A percentile compares a stretch with the other conserved stretches of the same genome.
These are phyloP conservation scores for Myrica gale DNA, from an alignment of 306 rosid genomes.

Conservation along the genomic window DNA sequence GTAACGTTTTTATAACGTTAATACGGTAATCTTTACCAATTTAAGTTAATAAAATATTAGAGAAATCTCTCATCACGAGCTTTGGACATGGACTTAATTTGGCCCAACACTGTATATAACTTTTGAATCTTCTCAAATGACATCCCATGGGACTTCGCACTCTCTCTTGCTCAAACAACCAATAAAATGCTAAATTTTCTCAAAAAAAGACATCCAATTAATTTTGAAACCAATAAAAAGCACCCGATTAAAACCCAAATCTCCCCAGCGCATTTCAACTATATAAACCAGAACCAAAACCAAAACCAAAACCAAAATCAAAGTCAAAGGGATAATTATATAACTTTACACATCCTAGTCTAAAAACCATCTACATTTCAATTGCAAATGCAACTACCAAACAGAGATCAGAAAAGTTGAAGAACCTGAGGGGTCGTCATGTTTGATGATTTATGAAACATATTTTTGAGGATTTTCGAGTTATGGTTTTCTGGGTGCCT, in stretches of 20 bases:
- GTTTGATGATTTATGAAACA: conserved; percentile 15
- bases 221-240: background rate
- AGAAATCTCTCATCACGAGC: too few species aligned
- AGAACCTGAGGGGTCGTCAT: conserved; percentile 56
- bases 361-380: background rate
- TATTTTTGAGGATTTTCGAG: conserved; percentile 34
- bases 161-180: conserved; percentile 43
- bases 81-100: too few species aligned
- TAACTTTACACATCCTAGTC: background rate
- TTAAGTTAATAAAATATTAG: too few species aligned
- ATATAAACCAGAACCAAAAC: too few species aligned
- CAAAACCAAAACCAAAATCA: too few species aligned
- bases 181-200: conserved; percentile 13
- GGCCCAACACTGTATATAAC: too few species aligned
- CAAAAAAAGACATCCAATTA: background rate
- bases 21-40: too few species aligned
- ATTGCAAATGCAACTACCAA: background rate
- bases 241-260: too few species aligned
- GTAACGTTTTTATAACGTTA: too few species aligned
- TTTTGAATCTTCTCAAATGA: conserved; percentile 89
- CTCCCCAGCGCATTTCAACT: too few species aligned
- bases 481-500: background rate
- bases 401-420: conserved; percentile 18
- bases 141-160: conserved; percentile 47
- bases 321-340: too few species aligned